phyloP scores from a whole-genome alignment of 441 rosid genomes.

The Sinapis alba region DNA sequence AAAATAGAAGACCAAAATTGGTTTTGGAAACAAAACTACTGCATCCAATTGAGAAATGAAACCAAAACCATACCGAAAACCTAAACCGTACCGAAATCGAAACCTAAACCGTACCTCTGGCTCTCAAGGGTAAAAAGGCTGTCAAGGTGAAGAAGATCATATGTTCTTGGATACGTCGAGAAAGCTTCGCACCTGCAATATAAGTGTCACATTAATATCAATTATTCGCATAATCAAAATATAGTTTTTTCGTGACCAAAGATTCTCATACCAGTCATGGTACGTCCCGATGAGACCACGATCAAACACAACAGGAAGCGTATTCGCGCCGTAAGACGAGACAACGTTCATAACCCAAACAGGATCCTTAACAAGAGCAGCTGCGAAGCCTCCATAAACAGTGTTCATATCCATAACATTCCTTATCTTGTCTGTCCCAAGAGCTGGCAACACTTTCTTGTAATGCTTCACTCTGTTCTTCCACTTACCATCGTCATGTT shows the following conservation, averaged over 20 bases:
- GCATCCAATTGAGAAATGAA: not conserved
- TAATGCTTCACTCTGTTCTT: slow-evolving; percentile 64
- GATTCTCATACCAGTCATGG: slow-evolving; percentile 64
- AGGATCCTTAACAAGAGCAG: slow-evolving; percentile 66
- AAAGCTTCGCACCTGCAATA: slow-evolving; percentile 85
- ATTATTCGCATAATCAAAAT: not conserved
- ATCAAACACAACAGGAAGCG: slow-evolving; percentile 80
- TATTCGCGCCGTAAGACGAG: slow-evolving; percentile 62
- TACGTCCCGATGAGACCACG: slow-evolving; percentile 84
- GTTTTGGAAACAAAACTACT: not conserved
- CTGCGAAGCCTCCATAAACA: slow-evolving; percentile 79
- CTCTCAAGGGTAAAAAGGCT: slow-evolving; percentile 41
- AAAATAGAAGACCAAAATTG: not conserved
- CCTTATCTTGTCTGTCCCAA: slow-evolving; percentile 66
- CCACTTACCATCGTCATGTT: slow-evolving; percentile 56
- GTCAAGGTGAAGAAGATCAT: slow-evolving; percentile 65
- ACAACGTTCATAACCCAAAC: slow-evolving; percentile 96
- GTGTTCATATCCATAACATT: slow-evolving; percentile 87
- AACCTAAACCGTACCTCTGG: slow-evolving; percentile 31
- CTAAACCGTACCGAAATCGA: not conserved
- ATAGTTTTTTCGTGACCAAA: not conserved
- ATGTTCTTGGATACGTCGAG: slow-evolving; percentile 95
- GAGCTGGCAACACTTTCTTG: slow-evolving; percentile 60
- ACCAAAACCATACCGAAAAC: not conserved
- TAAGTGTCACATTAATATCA: slow-evolving; percentile 15